Evolutionary conservation across 2,329 filamentous ascomycete genomes (phyloP), one percentile per base, ranked within the genome.

Genomic region (Stagonosporopsis chrysanthemi): DNA sequence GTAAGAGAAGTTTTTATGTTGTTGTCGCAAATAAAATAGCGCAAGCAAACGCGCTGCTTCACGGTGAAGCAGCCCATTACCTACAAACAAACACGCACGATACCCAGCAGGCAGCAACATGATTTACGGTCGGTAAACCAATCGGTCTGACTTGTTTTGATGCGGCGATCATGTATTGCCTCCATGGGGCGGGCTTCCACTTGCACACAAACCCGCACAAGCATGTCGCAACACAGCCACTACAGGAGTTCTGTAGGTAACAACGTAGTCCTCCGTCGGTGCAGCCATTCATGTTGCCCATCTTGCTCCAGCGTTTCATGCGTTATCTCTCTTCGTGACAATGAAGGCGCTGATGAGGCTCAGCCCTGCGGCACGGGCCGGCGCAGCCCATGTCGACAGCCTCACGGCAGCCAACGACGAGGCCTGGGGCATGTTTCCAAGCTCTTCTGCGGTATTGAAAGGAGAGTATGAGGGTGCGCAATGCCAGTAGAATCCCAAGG

Each of bases 321-420:
- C 11, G 14, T 35, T 24, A 31, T 33, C 29, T 44, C 9, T 8
- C 15, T 38, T 24, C 14, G 15, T 29, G 33, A 56, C 19, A 35
- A 12, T 40, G 9, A 56, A 23, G 52, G 46, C 45, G 52, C 22
- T 35, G 40, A 45, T n/a, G 22, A 24, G 26, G 26, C 8, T 35
- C 45, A 50, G 52, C 45, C 44, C 35, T 56, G 52, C 52, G 45
- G 52, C 52, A 41, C 35, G 42, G 50, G n/a, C 43, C 22, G 26
- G 41, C n/a, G 33, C 50, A 52, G 50, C 26, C 33, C 23, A 6
- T 8, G 1, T 46, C 22, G 42, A 35, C 26, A 17, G 2, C 28
- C 28, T 4, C 35, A 14, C 5, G 36, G 8, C 12, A 47, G 36
- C 43, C 43, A 47, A 6, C 22, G 11, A 12, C 17, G 12, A 23